These are phyloP conservation scores for Tarenaya hassleriana DNA, from an alignment of 345 rosid species.

Conservation along the genomic window DNA sequence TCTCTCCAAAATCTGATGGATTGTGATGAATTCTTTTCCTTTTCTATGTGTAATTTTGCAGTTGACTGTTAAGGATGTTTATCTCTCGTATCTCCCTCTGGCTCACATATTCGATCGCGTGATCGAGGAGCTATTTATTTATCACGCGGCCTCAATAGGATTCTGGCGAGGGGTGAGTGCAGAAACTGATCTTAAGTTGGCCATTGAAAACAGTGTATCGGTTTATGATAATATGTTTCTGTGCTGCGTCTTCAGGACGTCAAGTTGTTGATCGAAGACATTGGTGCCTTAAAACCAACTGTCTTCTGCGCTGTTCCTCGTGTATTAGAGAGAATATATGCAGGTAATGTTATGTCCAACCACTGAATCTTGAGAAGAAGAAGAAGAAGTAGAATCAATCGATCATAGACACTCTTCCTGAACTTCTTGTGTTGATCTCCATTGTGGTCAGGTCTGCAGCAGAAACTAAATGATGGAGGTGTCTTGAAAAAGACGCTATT, in stretches of 20 bases:
- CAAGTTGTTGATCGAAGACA: constrained; percentile 75
- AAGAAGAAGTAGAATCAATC: not conserved
- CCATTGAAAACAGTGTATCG: no score
- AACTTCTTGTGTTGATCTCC: constrained; percentile 9
- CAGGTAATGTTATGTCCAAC: constrained; percentile 38
- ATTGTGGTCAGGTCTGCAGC: constrained; percentile 48
- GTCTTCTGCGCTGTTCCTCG: constrained; percentile 98
- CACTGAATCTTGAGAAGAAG: not conserved
- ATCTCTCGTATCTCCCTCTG: constrained; percentile 92
- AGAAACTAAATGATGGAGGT: constrained; percentile 74
- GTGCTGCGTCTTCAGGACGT: constrained; percentile 54
- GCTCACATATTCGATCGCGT: constrained; percentile 96
- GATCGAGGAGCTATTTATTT: constrained; percentile 73
- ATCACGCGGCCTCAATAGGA: constrained; percentile 74
- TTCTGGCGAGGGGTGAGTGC: constrained; percentile 92
- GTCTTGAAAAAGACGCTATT: constrained; percentile 51
- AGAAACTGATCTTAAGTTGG: not conserved
- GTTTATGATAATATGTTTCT: not conserved
- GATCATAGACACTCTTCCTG: not conserved
- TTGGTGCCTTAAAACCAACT: constrained; percentile 83
- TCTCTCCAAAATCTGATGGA: not conserved
- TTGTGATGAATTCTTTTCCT: not conserved
- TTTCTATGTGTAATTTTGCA: constrained; percentile 32
- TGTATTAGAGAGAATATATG: constrained; percentile 74
- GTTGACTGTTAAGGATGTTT: constrained; percentile 70